Evolutionary conservation across 2,329 filamentous ascomycete species (phyloP), one percentile per base, ranked within the genome.

Genomic region (Cercospora berteroae): DNA sequence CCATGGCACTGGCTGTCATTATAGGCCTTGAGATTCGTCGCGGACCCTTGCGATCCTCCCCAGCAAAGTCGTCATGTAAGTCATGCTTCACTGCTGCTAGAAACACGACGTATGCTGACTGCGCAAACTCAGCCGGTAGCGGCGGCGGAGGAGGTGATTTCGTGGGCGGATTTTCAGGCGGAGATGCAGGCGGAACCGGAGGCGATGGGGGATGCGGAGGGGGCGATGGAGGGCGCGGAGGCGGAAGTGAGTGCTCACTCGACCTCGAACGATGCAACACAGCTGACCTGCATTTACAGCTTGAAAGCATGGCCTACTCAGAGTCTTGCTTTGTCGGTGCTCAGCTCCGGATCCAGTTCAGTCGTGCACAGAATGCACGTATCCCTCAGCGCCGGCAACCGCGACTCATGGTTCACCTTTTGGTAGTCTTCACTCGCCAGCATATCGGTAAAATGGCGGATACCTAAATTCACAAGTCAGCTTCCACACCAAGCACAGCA

Each of bases 371-470:
- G 44, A 58, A 79, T 76, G 64, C 77, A 77, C 9, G 78, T 79
- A 69, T 79, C 78, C 36, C 72, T 71, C 70, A 79, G 65, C 9
- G 74, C 73, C 56, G 82, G 81, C 64, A 88, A 77, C 29, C 87
- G 78, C 73, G 82, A 79, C 73, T 78, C 82, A 61, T 82, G 78
- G 77, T 89, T 89, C 5, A 86, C 85, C 44, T 77, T 81, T 78
- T 88, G 86, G 75, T 88, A 88, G 72, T 88, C 86, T 71, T 82
- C 80, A 52, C 83, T 83, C 1, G 80, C 82, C 52, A 87, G 73
- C 86, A 88, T 89, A 73, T 88, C 86, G 52, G 84, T 84, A 73
- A 89, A 89, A 76, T 89, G 87, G 68, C 55, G 31, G 44, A 88
- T 89, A 42, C 31, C 61, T 64, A 31, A 16, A 8, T 13, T 8